phyloP scores from a whole-genome alignment of 495 filamentous ascomycete species.

The Parachaetomium inaequale region DNA sequence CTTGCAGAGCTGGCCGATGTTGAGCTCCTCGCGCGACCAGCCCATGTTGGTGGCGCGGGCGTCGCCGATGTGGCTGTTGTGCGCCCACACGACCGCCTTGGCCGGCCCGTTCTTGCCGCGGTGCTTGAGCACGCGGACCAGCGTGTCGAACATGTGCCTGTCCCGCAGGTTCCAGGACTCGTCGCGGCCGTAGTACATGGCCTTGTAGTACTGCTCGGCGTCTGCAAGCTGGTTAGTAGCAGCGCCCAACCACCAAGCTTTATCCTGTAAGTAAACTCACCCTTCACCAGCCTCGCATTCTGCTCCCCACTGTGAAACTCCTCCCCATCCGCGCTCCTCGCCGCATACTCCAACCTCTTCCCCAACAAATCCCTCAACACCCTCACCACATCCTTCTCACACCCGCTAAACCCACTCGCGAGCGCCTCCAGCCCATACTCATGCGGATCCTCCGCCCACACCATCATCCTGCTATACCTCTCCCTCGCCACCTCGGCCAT shows the following conservation, averaged over 20 bases:
- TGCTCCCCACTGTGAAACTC: conserved; percentile 54
- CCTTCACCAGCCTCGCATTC: conserved; percentile 53
- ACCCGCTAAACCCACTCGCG: conserved; percentile 43
- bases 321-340: conserved; percentile 40
- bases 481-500: conserved; percentile 45
- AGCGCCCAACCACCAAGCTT: neutral
- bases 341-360: conserved; percentile 45
- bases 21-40: conserved; percentile 47
- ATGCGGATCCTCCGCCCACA: conserved; percentile 53
- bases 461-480: conserved; percentile 48
- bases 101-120: conserved; percentile 31
- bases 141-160: conserved; percentile 56
- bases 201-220: conserved; percentile 56
- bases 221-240: conserved; percentile 30
- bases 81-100: conserved; percentile 59
- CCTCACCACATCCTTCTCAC: conserved; percentile 46
- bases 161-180: conserved; percentile 58
- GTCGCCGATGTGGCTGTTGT: conserved; percentile 60
- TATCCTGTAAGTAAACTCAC: conserved; percentile 14
- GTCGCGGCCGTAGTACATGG: conserved; percentile 56
- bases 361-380: conserved; percentile 47
- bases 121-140: conserved; percentile 45
- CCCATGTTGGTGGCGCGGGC: conserved; percentile 56
- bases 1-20: conserved; percentile 55
- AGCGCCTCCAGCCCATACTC: conserved; percentile 50